phyloP scores from a whole-genome alignment of 2,329 filamentous ascomycete species.

The Mollisia scopiformis region DNA sequence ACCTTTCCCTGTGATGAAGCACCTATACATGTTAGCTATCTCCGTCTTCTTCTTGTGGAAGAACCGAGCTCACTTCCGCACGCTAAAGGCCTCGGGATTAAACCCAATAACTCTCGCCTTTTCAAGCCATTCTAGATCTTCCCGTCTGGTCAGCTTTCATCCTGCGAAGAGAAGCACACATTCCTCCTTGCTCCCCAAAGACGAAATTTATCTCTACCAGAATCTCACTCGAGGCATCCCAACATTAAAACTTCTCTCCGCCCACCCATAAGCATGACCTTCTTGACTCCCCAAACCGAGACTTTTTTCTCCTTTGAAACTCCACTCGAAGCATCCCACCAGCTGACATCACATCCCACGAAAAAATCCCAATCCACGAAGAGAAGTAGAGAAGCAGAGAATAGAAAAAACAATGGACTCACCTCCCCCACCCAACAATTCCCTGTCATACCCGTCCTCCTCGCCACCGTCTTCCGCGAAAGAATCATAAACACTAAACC shows the following conservation, averaged over 20 bases:
- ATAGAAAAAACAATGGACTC: neutral
- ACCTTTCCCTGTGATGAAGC: slow-evolving; percentile 18
- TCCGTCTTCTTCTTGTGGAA: too few relatives aligned
- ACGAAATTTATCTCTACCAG: neutral
- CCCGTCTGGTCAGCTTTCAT: neutral
- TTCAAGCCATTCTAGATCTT: slow-evolving; percentile 19
- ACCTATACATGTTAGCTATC: slow-evolving; percentile 2
- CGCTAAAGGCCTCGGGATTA: slow-evolving; percentile 19
- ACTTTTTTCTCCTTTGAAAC: too few relatives aligned
- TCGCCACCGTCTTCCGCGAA: neutral
- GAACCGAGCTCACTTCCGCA: slow-evolving; percentile 14
- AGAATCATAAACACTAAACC: slow-evolving; percentile 7
- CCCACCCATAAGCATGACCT: too few relatives aligned
- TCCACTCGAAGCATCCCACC: too few relatives aligned
- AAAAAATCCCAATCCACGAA: neutral
- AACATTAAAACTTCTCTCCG: too few relatives aligned
- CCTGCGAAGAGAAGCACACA: neutral
- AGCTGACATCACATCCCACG: too few relatives aligned
- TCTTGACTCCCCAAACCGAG: too few relatives aligned
- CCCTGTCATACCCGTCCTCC: slow-evolving; percentile 3
- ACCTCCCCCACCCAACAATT: slow-evolving; percentile 11
- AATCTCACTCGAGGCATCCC: too few relatives aligned
- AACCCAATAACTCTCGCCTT: slow-evolving; percentile 11
- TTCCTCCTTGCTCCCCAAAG: neutral
- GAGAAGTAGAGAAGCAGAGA: neutral